These are phyloP conservation scores for Galium porrigens DNA, from an alignment of 305 asterid species.

Conservation along the genomic window DNA sequence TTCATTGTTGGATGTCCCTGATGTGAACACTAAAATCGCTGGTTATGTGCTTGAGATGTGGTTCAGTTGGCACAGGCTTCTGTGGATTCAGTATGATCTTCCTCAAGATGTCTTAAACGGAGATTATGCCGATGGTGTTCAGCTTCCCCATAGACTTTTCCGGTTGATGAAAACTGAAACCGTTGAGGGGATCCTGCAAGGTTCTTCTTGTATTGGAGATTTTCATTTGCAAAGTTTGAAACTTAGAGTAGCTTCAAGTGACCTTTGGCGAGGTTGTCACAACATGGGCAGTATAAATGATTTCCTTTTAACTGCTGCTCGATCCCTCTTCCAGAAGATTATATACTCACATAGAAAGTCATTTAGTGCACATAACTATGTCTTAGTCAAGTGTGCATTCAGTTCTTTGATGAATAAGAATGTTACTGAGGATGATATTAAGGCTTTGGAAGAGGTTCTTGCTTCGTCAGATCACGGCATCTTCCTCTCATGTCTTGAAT, in stretches of 20 bases:
- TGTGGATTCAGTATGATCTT: constrained; percentile 50
- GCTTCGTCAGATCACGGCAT: constrained; percentile 52
- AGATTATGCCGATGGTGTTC: constrained; percentile 23
- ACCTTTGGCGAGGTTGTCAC: constrained; percentile 61
- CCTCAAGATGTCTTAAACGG: constrained; percentile 28
- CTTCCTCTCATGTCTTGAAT: constrained; percentile 41
- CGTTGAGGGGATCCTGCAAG: constrained; percentile 42
- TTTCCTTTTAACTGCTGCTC: constrained; percentile 48
- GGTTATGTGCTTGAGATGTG: constrained; percentile 67
- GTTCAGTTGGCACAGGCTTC: constrained; percentile 72
- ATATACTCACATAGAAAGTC: constrained; percentile 61
- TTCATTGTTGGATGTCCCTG: constrained; percentile 46
- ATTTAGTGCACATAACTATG: constrained; percentile 38
- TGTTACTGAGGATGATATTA: constrained; percentile 23
- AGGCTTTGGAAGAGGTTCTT: constrained; percentile 38
- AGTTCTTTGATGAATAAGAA: constrained; percentile 20
- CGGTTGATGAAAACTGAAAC: constrained; percentile 43
- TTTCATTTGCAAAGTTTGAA: constrained; percentile 44
- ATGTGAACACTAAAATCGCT: constrained; percentile 41
- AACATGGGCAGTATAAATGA: constrained; percentile 22
- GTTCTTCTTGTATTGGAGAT: constrained; percentile 37
- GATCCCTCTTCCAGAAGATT: constrained; percentile 70
- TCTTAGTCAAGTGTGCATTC: constrained; percentile 37
- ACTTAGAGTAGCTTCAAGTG: constrained; percentile 55
- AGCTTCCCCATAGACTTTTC: constrained; percentile 54